Evolutionary conservation across 2,329 filamentous ascomycete species (phyloP), one percentile per base, ranked within the genome.

Genomic region (Epichloe gansuensis): DNA sequence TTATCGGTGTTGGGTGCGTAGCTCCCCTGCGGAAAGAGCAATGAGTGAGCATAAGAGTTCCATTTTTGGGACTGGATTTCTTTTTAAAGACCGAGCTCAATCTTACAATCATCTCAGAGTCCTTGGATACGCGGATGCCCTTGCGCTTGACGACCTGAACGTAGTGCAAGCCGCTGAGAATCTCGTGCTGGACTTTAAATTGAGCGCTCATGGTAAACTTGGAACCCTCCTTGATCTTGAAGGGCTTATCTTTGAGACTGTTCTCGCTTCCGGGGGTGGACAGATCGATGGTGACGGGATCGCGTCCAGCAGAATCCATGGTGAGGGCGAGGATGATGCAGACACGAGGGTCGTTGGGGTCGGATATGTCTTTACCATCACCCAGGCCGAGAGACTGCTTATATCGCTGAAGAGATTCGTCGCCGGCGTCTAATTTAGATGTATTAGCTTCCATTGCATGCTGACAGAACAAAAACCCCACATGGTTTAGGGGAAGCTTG

Each of bases 131-230:
- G 54, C 81, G 81, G 66, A 97, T 78, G 51, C 87, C 87, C 76
- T 89, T 89, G 61, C 90, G 79, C 78, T 93, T 95, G 56, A 96
- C 87, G 41, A 89, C 80, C 73, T 98, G 93, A 53, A 98, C 80
- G 69, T 97, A 98, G 74, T 96, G 94, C 66, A 98, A 73, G 45
- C 93, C 93, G 61, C 87, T 93, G 51, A 97, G 80, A 59, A 98
- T 91, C 71, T 97, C 87, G 68, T 96, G 89, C 76, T 98, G 89
- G 45, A 98, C 93, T 73, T 90, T 86, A 78, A 97, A 98, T 56
- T 81, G 81, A 53, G 86, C 90, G 67, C 87, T 89, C 87, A 97
- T 97, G 71, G 86, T 88, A 75, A 97, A 98, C 61, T 82, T 85
- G 61, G 85, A 81, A 51, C 89, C 89, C 71, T 97, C 93, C 78